A percentile compares a stretch with the other conserved stretches of the same genome.
These are phyloP conservation scores for Saccharomycopsis vini DNA, from an alignment of 805 yeast genomes.

Conservation along the genomic window DNA sequence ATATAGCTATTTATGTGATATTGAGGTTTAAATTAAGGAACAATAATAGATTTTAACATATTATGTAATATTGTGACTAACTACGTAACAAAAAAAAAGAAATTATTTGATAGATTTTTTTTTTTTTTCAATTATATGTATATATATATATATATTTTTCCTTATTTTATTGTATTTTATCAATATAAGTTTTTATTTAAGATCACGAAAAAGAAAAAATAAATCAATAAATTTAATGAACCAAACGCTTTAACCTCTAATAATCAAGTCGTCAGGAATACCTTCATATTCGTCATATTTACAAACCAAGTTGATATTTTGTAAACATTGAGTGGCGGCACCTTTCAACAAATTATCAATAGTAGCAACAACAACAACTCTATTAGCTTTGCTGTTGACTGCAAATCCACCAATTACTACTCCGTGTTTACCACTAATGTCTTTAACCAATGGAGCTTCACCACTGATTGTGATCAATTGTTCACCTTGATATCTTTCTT, in stretches of 20 bases:
- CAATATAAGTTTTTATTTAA: too few relatives aligned
- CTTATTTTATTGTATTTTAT: too few relatives aligned
- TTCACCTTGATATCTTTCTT: conserved; percentile 82
- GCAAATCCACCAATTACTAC: conserved; percentile 94
- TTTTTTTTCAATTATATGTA: too few relatives aligned
- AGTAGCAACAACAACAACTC: conserved; percentile 91
- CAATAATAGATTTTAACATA: too few relatives aligned
- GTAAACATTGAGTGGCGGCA: conserved; percentile 97
- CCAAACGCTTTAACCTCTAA: conserved; percentile 39
- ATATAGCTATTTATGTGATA: too few relatives aligned
- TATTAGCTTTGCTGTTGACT: conserved; percentile 75
- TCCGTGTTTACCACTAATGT: conserved; percentile 89
- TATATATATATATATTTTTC: too few relatives aligned
- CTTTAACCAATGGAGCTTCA: conserved; percentile 88
- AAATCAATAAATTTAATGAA: too few relatives aligned
- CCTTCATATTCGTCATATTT: conserved; percentile 94
- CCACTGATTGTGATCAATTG: conserved; percentile 77
- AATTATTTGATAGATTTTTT: too few relatives aligned
- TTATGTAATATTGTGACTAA: too few relatives aligned
- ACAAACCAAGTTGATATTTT: conserved; percentile 83
- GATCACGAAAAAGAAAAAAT: too few relatives aligned
- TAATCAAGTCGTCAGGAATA: conserved; percentile 64
- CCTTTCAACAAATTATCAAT: conserved; percentile 95
- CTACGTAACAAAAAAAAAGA: too few relatives aligned
- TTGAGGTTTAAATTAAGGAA: too few relatives aligned